A percentile compares a stretch with the other conserved stretches of the same genome.
phyloP scores from a whole-genome alignment of 805 yeast species.

The Nakazawaea siamensis region DNA sequence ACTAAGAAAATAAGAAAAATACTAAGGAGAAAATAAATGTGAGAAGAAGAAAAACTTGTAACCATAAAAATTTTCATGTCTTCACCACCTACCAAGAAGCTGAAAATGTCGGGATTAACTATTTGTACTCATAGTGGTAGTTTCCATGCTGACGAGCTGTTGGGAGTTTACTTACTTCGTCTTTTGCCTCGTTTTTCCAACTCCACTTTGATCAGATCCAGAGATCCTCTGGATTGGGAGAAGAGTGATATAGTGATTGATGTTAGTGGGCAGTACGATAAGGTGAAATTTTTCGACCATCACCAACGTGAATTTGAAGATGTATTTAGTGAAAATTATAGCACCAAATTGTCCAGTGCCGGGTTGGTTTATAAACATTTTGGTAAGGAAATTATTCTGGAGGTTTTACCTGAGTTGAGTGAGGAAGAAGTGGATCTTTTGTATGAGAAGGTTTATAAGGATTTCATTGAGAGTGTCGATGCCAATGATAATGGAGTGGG shows the following conservation, averaged over 20 bases:
- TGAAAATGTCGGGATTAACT: constrained; percentile 25
- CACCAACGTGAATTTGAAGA: constrained; percentile 90
- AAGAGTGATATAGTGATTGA: constrained; percentile 83
- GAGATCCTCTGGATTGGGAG: constrained; percentile 80
- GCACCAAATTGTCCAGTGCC: constrained; percentile 86
- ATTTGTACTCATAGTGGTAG: constrained; percentile 91
- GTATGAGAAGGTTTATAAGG: constrained; percentile 72
- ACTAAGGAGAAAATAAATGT: neutral
- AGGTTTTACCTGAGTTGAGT: constrained; percentile 28
- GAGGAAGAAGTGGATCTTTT: constrained; percentile 49
- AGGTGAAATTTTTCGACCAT: constrained; percentile 82
- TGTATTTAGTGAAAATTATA: constrained; percentile 52
- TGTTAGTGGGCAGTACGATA: constrained; percentile 88
- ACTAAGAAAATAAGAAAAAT: neutral
- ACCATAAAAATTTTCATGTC: too few species aligned
- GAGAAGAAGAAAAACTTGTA: too few species aligned
- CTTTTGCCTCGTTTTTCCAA: constrained; percentile 59
- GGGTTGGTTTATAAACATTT: constrained; percentile 87
- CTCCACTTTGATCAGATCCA: constrained; percentile 71
- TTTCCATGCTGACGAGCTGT: constrained; percentile 95
- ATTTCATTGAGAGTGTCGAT: constrained; percentile 85
- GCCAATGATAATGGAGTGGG: constrained; percentile 93
- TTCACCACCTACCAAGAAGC: constrained; percentile 18
- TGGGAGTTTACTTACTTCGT: constrained; percentile 83
- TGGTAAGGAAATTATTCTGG: constrained; percentile 61